phyloP scores from a whole-genome alignment of 768 basidiomycete species.

The Exsudoporus frostii region DNA sequence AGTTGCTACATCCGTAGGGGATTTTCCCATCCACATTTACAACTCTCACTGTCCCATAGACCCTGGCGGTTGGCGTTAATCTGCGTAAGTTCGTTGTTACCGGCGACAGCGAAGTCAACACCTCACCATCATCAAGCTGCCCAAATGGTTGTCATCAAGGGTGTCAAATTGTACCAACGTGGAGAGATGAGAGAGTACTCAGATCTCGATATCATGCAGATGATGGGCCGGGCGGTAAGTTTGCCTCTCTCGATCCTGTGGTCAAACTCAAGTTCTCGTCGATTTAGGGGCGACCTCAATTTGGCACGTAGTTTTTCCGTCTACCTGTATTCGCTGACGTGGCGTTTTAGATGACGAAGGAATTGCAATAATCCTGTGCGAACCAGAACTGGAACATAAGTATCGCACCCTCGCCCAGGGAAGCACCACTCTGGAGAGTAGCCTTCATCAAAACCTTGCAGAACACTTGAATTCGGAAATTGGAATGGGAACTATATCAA shows the following conservation, averaged over 20 bases:
- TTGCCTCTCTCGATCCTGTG: background rate
- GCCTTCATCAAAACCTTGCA: conserved; percentile 73
- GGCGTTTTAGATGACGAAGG: conserved; percentile 67
- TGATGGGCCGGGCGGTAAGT: conserved; percentile 90
- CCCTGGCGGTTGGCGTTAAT: conserved; percentile 94
- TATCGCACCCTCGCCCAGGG: conserved; percentile 70
- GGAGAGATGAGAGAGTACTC: conserved; percentile 75
- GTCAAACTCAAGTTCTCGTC: background rate
- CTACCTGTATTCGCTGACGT: background rate
- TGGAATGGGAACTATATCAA: conserved; percentile 77
- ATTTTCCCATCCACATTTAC: background rate
- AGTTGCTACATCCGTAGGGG: conserved; percentile 77
- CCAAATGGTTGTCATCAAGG: conserved; percentile 90
- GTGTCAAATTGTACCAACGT: conserved; percentile 78
- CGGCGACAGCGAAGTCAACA: background rate
- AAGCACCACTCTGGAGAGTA: conserved; percentile 79
- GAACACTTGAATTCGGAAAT: conserved; percentile 97
- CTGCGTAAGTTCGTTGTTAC: conserved; percentile 55
- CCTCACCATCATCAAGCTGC: conserved; percentile 54
- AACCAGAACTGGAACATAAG: conserved; percentile 64
- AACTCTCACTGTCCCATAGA: conserved; percentile 45
- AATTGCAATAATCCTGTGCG: conserved; percentile 80
- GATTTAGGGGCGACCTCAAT: conserved; percentile 81
- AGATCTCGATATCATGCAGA: conserved; percentile 91
- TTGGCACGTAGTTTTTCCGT: conserved; percentile 46